A percentile compares a stretch with the other conserved stretches of the same genome.
Conservation (phyloP, 495 filamentous ascomycete species). For the Podospora appendiculata region DNA sequence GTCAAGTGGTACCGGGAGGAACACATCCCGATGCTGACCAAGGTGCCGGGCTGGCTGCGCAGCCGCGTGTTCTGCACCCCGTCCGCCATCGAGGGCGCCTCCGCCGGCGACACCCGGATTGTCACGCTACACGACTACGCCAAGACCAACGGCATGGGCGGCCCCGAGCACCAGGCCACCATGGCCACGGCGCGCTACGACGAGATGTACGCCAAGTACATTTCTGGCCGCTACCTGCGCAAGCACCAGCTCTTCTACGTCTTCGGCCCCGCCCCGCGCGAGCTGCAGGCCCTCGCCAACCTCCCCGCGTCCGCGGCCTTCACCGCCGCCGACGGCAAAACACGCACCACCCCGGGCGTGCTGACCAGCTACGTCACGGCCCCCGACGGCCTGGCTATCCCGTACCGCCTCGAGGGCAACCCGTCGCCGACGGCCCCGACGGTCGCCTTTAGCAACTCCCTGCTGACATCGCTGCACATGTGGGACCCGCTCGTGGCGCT, state of each 20-base stretch:
- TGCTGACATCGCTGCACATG: constrained; percentile 64
- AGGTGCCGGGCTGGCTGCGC: constrained; percentile 69
- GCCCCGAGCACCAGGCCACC: constrained; percentile 54
- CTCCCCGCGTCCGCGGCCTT: constrained; percentile 32
- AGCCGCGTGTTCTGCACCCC: constrained; percentile 55
- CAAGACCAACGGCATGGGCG: constrained; percentile 54
- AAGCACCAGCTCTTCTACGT: constrained; percentile 68
- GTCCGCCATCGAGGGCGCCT: constrained; percentile 34
- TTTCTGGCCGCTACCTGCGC: constrained; percentile 47
- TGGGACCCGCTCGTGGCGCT: constrained; percentile 67
- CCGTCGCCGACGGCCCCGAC: constrained; percentile 55
- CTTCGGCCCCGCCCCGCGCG: constrained; percentile 66
- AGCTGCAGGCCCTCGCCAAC: constrained; percentile 44
- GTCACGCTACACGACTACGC: constrained; percentile 67
- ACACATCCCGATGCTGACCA: constrained; percentile 61
- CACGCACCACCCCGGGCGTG: constrained; percentile 29
- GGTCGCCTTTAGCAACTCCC: constrained; percentile 66
- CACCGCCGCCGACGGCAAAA: constrained; percentile 45
- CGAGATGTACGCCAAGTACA: constrained; percentile 47
- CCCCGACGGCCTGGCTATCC: constrained; percentile 59
- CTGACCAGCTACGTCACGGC: constrained; percentile 62
- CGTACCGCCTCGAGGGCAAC: constrained; percentile 69
- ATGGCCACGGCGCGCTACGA: constrained; percentile 49
- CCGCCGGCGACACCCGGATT: constrained; percentile 38
- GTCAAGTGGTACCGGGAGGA: constrained; percentile 64